Percentiles rank a stretch among this genome's conserved stretches.
These are phyloP conservation scores for Phaffomyces antillensis DNA, from an alignment of 805 yeast genomes.

Conservation along the genomic window DNA sequence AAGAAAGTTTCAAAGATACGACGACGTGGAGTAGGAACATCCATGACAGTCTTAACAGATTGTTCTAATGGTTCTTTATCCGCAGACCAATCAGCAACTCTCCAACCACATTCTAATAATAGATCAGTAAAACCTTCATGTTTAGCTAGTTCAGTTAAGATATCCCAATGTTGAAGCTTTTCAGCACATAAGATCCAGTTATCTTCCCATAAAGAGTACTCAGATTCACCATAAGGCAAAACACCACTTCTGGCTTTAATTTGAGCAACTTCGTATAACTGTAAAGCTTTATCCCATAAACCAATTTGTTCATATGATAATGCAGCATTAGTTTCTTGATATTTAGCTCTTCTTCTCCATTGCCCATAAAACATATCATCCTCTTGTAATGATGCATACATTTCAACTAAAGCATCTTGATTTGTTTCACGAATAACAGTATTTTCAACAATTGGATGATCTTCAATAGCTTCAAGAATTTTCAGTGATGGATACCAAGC, in stretches of 20 bases:
- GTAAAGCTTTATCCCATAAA: conserved; percentile 89
- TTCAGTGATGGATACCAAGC: conserved; percentile 89
- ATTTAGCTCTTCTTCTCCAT: conserved; percentile 96
- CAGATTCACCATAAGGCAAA: conserved; percentile 90
- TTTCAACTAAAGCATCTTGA: conserved; percentile 83
- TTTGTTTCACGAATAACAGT: conserved; percentile 75
- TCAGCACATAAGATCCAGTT: conserved; percentile 98
- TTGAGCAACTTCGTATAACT: conserved; percentile 92
- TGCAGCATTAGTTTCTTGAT: conserved; percentile 88
- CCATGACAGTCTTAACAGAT: conserved; percentile 93
- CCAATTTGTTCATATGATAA: conserved; percentile 93
- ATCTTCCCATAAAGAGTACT: conserved; percentile 96
- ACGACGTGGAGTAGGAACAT: conserved; percentile 95
- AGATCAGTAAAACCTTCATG: conserved; percentile 97
- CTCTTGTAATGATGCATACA: conserved; percentile 83
- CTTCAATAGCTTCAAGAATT: conserved; percentile 66
- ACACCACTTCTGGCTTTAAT: conserved; percentile 94
- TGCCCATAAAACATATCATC: conserved; percentile 96
- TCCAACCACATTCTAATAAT: conserved; percentile 97
- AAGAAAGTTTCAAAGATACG: conserved; percentile 93
- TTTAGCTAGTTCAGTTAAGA: conserved; percentile 89
- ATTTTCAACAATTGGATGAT: conserved; percentile 56
- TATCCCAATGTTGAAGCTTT: conserved; percentile 96
- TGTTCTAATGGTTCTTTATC: conserved; percentile 93
- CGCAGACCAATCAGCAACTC: conserved; percentile 97